A percentile compares a stretch with the other conserved stretches of the same genome.
phyloP scores from a whole-genome alignment of 148 eudicot genomes.

The Rhododendron molle region DNA sequence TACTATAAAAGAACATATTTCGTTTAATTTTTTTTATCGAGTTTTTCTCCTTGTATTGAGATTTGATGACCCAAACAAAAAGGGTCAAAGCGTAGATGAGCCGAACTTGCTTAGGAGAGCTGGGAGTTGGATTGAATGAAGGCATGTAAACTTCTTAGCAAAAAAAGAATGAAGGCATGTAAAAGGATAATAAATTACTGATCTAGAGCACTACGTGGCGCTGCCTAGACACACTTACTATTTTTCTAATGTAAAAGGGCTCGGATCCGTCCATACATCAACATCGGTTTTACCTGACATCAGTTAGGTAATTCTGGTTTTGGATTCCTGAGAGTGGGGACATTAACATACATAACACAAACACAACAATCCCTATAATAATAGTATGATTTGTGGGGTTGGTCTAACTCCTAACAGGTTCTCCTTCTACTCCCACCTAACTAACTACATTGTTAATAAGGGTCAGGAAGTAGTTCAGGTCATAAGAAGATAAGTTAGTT shows the following conservation, averaged over 20 bases:
- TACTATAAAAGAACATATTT: not conserved
- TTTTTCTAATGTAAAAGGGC: not conserved
- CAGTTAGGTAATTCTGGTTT: not conserved
- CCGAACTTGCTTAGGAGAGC: too few species aligned
- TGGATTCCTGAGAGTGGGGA: not conserved
- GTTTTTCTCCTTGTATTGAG: too few species aligned
- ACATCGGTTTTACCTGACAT: not conserved
- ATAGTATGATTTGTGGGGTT: not conserved
- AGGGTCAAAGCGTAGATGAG: not conserved
- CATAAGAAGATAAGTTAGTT: not conserved
- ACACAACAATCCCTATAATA: not conserved
- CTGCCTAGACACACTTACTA: not conserved
- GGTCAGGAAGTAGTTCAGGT: not conserved
- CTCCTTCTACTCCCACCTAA: constrained; percentile 8
- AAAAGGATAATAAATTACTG: too few species aligned
- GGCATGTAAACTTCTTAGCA: too few species aligned
- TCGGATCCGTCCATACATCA: not conserved
- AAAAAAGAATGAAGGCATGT: too few species aligned
- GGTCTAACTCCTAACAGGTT: constrained; percentile 8
- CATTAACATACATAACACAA: not conserved
- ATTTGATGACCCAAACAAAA: too few species aligned
- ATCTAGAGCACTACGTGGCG: not conserved
- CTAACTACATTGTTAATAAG: not conserved
- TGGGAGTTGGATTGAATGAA: too few species aligned
- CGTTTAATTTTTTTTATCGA: too few species aligned